phyloP scores from a whole-genome alignment of 2,329 filamentous ascomycete species.

The Alternaria solani region DNA sequence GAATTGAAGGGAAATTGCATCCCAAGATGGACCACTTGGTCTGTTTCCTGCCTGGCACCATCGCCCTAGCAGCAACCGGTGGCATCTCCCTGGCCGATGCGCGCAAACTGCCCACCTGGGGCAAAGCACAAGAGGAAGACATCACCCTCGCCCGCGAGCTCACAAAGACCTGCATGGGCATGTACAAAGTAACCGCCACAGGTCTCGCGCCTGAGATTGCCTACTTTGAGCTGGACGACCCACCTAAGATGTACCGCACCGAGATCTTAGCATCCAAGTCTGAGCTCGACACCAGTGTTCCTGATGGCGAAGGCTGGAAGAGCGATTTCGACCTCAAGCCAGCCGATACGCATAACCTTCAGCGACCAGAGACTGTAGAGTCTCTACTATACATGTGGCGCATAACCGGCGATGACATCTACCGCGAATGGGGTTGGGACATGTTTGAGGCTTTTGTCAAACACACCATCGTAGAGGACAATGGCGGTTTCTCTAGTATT shows the following conservation, averaged over 20 bases:
- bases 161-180: conserved; percentile 97
- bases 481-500: conserved; percentile 83
- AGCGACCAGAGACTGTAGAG: conserved; percentile 96
- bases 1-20: conserved; percentile 70
- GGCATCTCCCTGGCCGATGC: conserved; percentile 80
- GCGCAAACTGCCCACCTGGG: conserved; percentile 74
- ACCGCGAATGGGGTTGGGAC: conserved; percentile 97
- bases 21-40: conserved; percentile 99
- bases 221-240: conserved; percentile 80
- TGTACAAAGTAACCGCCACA: conserved; percentile 89
- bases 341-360: conserved; percentile 91
- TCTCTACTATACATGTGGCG: conserved; percentile 98
- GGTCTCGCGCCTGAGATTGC: conserved; percentile 95
- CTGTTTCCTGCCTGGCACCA: conserved; percentile 96
- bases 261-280: conserved; percentile 58
- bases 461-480: conserved; percentile 79
- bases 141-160: conserved; percentile 87
- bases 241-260: conserved; percentile 65
- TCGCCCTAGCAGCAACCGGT: conserved; percentile 85
- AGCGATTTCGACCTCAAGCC: conserved; percentile 80
- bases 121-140: conserved; percentile 80
- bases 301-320: conserved; percentile 69
- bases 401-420: conserved; percentile 87
- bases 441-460: conserved; percentile 95
- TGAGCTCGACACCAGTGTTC: conserved; percentile 35